Base-by-base conservation (phyloP, 139 green algal genomes). In the Prasinococcaceae sp. region DNA sequence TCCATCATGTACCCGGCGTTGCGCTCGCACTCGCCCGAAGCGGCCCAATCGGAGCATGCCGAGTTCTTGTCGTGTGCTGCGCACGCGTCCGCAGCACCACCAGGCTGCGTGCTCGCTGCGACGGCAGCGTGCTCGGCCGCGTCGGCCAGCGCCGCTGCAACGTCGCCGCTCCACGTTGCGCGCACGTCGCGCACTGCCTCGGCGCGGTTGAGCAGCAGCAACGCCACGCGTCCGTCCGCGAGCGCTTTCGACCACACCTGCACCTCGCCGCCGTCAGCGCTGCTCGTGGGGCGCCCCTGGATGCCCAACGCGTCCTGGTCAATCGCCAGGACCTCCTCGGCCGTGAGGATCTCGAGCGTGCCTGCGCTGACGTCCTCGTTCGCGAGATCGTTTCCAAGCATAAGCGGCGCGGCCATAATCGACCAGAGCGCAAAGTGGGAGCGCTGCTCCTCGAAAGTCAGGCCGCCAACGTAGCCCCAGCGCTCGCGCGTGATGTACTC, bases 351-450 rank as follows among this genome's bases (percentile, higher is more conserved):
- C 33, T 63, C 27, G 50, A 70, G 63, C n/a, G 69, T 73, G 46
- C 49, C 39, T 28, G 59, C 56, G 36, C 28, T 72, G 60, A 78
- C 72, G 47, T 35, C 14, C 0, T 65, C 37, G 6, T n/a, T n/a
- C n/a, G n/a, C n/a, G n/a, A 61, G 66, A 39, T 79, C 71, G 40
- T 75, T 73, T 27, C 71, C 71, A 12, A 75, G 43, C 32, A 79
- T 70, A 23, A 79, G 58, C 16, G 71, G 71, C n/a, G 58, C 53
- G 8, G 71, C 58, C 51, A 79, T 60, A 40, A 79, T 73, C 49
- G 49, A 65, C 68, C 68, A 77, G 43, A 77, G 60, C 0, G 37
- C 22, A 49, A 79, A 79, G 33, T 73, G 62, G 2, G 66, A 60
- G 28, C 54, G 46, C 62, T 79, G 63, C 71, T 79, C 71, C 1